phyloP scores from a whole-genome alignment of 1,139 yeast genomes.

The Magnusiomyces ingens region DNA sequence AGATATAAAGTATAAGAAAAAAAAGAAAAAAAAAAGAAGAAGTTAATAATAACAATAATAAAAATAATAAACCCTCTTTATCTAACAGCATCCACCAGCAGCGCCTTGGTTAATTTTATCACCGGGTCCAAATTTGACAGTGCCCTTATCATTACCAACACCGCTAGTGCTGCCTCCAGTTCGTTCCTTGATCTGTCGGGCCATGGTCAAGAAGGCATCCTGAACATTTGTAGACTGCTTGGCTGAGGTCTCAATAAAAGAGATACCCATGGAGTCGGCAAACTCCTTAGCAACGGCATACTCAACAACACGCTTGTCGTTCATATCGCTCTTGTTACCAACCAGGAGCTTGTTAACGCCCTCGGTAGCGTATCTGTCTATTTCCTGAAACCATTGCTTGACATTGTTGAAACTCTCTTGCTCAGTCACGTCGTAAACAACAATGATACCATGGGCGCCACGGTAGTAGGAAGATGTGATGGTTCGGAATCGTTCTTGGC shows the following conservation, averaged over 20 bases:
- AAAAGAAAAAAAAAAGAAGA: conserved; percentile 1
- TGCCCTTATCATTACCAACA: conserved; percentile 52
- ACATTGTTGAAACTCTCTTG: conserved; percentile 96
- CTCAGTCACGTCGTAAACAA: conserved; percentile 96
- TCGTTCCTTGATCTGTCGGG: conserved; percentile 95
- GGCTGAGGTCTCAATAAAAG: conserved; percentile 95
- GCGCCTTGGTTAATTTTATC: conserved; percentile 69
- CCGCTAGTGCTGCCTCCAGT: conserved; percentile 64
- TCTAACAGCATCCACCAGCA: conserved; percentile 71
- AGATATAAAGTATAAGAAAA: conserved; percentile 2
- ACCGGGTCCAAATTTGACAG: conserved; percentile 81
- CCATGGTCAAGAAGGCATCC: conserved; percentile 98
- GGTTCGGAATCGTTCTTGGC: conserved; percentile 96
- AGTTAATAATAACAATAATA: not conserved
- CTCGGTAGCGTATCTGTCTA: conserved; percentile 96
- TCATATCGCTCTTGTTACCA: conserved; percentile 93
- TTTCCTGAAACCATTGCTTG: conserved; percentile 98
- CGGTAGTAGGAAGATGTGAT: conserved; percentile 96
- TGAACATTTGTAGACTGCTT: conserved; percentile 93
- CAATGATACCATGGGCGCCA: conserved; percentile 97
- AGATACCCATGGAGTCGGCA: conserved; percentile 93
- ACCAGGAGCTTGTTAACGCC: conserved; percentile 94
- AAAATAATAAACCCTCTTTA: not conserved
- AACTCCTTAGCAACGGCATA: conserved; percentile 95
- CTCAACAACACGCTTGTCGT: conserved; percentile 92